Evolutionary conservation across 257 asterid genomes (phyloP), one percentile per base, ranked within the genome.

Genomic region (Cruciata laevipes): DNA sequence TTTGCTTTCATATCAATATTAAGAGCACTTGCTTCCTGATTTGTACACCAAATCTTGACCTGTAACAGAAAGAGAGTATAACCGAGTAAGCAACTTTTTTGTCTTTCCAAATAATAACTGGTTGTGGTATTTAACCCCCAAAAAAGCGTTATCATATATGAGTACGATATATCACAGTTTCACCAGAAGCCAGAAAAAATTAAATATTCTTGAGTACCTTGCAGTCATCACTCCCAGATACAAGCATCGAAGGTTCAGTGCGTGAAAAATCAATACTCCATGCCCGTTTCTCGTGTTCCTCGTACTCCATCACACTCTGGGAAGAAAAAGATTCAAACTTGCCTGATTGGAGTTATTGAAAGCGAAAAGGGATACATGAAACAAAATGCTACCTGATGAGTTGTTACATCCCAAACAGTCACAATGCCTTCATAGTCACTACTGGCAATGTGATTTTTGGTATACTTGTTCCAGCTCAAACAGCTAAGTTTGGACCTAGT

Each of bases 201-300:
- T 32, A 52, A 6, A 5, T 31, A 47, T 35, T 60, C 56, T 17
- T 31, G 37, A 25, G 70, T 79, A 91, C 98, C 98, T 86, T 88
- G 90, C 95, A 88, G 76, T 90, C 97, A 67, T 88, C 96, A 73
- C 97, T 86, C 32, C 97, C 97, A 14, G 96, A 88, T 18, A 88
- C 91, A 72, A 90, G 95, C 97, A 90, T 85, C 56, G 91, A 81
- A 73, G 96, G 97, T 67, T 86, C 96, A 7, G 90, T 82, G 51
- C 79, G 70, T 27, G 95, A 88, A 78, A 90, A 90, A 79, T 90
- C 97, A 56, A 90, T 93, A 81, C 97, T 86, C 96, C 96, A 90
- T 31, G 97, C 97, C 60, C 95, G 90, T 69, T 90, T 90, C 73
- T 90, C 97, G 77, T 90, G 96, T 84, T 90, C 97, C 77, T 88